Percentiles rank a stretch among this genome's conserved stretches.
These are phyloP conservation scores for Candida ortonii DNA, from an alignment of 805 yeast species.

Conservation along the genomic window DNA sequence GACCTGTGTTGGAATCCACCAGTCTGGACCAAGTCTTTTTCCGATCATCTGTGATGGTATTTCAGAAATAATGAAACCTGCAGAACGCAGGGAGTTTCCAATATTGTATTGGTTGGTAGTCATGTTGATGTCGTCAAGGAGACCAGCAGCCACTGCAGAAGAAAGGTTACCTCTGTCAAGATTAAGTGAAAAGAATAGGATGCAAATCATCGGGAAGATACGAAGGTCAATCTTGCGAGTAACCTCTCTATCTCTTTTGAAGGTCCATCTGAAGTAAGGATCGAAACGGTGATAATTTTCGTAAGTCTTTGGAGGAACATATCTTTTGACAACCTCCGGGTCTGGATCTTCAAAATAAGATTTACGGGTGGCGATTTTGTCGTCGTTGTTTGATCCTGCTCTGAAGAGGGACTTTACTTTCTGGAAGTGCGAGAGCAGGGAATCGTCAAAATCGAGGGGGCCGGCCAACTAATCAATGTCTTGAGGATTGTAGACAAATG, in stretches of 20 bases:
- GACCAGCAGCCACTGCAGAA: slow-evolving; percentile 54
- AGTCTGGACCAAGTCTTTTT: slow-evolving; percentile 57
- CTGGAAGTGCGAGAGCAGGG: slow-evolving; percentile 6
- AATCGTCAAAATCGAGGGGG: slow-evolving; percentile 8
- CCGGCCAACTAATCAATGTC: slow-evolving; percentile 13
- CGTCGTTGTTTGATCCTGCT: slow-evolving; percentile 2
- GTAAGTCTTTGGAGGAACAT: slow-evolving; percentile 12
- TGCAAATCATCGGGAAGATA: slow-evolving; percentile 12
- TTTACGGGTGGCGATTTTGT: slow-evolving; percentile 15
- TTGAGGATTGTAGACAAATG: slow-evolving; percentile 10
- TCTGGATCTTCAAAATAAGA: slow-evolving; percentile 18
- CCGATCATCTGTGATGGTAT: slow-evolving; percentile 61
- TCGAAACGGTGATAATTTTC: slow-evolving; percentile 16
- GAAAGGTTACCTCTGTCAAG: slow-evolving; percentile 52
- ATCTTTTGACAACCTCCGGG: slow-evolving; percentile 10
- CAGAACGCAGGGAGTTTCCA: slow-evolving; percentile 44
- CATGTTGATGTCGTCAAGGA: slow-evolving; percentile 46
- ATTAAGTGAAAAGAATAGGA: slow-evolving; percentile 54
- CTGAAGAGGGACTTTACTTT: slow-evolving; percentile 10
- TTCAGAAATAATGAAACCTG: slow-evolving; percentile 52
- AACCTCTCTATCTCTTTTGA: slow-evolving; percentile 12
- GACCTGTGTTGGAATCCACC: slow-evolving; percentile 55
- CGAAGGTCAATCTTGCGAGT: slow-evolving; percentile 14
- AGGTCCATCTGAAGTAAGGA: slow-evolving; percentile 18
- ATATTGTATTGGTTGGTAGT: slow-evolving; percentile 53